These are phyloP conservation scores for Leccinum variicolor DNA, from an alignment of 768 basidiomycete species.

Conservation along the genomic window DNA sequence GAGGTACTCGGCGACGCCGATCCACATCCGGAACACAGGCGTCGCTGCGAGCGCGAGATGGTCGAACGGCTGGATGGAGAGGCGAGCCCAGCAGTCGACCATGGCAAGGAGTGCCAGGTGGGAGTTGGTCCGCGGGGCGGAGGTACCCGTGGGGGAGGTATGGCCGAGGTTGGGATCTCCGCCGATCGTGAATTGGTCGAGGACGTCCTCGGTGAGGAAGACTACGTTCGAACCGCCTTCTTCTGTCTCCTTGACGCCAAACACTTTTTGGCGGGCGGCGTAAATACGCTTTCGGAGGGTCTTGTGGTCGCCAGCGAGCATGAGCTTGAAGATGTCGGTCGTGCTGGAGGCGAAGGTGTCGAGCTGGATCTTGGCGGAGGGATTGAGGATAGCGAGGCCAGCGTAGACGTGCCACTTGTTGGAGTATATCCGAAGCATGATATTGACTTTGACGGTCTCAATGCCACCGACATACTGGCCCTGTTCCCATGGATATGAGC, in stretches of 20 bases:
- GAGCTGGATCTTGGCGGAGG: slow-evolving; percentile 83
- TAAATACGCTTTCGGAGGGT: slow-evolving; percentile 70
- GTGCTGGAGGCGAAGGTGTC: slow-evolving; percentile 84
- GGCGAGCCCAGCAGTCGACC: slow-evolving; percentile 96
- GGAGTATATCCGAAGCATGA: slow-evolving; percentile 92
- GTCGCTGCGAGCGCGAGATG: slow-evolving; percentile 94
- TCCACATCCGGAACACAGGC: slow-evolving; percentile 93
- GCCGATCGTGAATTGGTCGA: slow-evolving; percentile 89
- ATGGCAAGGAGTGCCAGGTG: slow-evolving; percentile 94
- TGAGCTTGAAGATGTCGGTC: slow-evolving; percentile 92
- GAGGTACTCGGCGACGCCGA: slow-evolving; percentile 94
- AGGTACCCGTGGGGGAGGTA: slow-evolving; percentile 8
- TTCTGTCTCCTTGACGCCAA: slow-evolving; percentile 43
- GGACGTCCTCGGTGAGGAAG: slow-evolving; percentile 75
- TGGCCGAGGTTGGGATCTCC: slow-evolving; percentile 19
- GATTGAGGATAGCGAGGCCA: slow-evolving; percentile 96
- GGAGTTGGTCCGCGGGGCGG: slow-evolving; percentile 58
- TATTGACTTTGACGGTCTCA: slow-evolving; percentile 95
- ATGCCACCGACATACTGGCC: slow-evolving; percentile 95
- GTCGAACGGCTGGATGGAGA: slow-evolving; percentile 83
- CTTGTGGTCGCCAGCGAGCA: slow-evolving; percentile 60
- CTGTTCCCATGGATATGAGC: slow-evolving; percentile 91
- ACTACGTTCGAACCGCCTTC: slow-evolving; percentile 50
- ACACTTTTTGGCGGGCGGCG: slow-evolving; percentile 72
- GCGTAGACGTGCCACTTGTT: slow-evolving; percentile 99